Evolutionary conservation across 2,329 filamentous ascomycete species (phyloP).

Genomic region (Colletotrichum lindemuthianum): DNA sequence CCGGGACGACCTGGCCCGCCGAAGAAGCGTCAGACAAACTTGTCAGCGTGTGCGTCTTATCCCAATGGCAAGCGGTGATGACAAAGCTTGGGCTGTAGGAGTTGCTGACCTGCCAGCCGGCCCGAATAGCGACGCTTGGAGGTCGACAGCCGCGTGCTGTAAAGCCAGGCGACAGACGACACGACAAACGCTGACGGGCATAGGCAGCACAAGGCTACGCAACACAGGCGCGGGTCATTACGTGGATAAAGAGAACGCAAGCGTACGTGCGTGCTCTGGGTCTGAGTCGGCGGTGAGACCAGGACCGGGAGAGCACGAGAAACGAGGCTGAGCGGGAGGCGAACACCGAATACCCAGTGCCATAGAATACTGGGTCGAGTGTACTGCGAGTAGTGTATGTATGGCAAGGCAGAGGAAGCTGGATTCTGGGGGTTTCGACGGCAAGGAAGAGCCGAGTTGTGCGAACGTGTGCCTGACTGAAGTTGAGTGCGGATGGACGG

Average conservation of each 20-base stretch:
- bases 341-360: not conserved
- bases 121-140: not conserved
- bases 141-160: too few species aligned
- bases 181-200: too few species aligned
- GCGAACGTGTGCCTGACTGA: constrained; percentile 23
- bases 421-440: constrained; percentile 9
- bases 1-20: constrained; percentile 23
- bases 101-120: constrained; percentile 1
- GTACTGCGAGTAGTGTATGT: too few species aligned
- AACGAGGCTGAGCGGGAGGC: constrained; percentile 30
- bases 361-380: too few species aligned
- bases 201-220: too few species aligned
- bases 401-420: constrained; percentile 8
- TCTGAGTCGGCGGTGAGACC: not conserved
- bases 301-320: constrained; percentile 11
- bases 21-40: constrained; percentile 9
- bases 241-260: too few species aligned
- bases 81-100: not conserved
- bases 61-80: not conserved
- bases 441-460: constrained; percentile 12
- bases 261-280: too few species aligned
- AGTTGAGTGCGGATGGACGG: constrained; percentile 17
- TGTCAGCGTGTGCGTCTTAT: constrained; percentile 3
- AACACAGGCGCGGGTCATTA: too few species aligned
- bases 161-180: too few species aligned